Evolutionary conservation across 495 filamentous ascomycete species (phyloP).

Genomic region (Aspergillus wentii): DNA sequence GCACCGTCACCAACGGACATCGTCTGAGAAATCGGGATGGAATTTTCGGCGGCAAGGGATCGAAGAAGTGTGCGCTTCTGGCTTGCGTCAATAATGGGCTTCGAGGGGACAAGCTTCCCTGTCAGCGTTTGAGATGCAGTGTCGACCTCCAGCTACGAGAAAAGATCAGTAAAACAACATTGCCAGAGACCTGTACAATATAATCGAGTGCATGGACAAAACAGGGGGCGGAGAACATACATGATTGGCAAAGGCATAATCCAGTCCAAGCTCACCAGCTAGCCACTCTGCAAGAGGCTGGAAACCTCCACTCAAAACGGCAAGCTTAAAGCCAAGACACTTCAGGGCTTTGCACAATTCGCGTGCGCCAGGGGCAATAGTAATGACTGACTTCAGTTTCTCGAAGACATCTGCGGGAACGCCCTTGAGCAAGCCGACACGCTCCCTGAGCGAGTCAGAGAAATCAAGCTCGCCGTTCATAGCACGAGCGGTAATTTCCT

Average conservation of each 20-base stretch:
- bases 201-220: no score
- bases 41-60: constrained; percentile 69
- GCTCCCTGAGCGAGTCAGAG: constrained; percentile 68
- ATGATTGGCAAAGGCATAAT: constrained; percentile 83
- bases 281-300: constrained; percentile 83
- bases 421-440: constrained; percentile 75
- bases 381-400: constrained; percentile 63
- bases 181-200: no score
- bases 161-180: no score
- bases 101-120: constrained; percentile 62
- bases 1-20: constrained; percentile 90
- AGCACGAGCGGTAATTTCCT: constrained; percentile 81
- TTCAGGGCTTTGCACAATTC: constrained; percentile 70
- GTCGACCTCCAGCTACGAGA: constrained; percentile 58
- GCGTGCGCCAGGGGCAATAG: constrained; percentile 73
- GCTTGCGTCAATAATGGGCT: constrained; percentile 76
- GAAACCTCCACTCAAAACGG: constrained; percentile 90
- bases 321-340: constrained; percentile 72
- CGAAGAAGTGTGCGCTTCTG: constrained; percentile 73
- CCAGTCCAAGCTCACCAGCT: constrained; percentile 70
- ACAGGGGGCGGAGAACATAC: constrained; percentile 27
- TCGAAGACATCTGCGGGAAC: constrained; percentile 77
- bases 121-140: constrained; percentile 64
- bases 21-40: constrained; percentile 67
- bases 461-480: constrained; percentile 99